A percentile compares a stretch with the other conserved stretches of the same genome.
These are phyloP conservation scores for Penicillium frequentans DNA, from an alignment of 2,329 filamentous ascomycete species.

Conservation along the genomic window DNA sequence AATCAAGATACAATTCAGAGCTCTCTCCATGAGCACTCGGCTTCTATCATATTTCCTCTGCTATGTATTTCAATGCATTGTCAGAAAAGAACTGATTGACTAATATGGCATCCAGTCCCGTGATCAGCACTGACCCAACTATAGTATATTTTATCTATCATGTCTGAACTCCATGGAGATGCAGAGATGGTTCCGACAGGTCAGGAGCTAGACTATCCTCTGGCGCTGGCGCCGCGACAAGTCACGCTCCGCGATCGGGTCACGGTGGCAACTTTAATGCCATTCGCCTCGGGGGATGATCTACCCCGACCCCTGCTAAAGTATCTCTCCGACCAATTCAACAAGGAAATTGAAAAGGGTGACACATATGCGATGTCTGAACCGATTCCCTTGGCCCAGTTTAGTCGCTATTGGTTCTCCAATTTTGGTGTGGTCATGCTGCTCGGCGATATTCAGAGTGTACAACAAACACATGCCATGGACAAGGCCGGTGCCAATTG, in stretches of 20 bases:
- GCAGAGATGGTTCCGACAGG: conserved; percentile 30
- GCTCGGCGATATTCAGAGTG: conserved; percentile 68
- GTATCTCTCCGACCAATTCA: conserved; percentile 81
- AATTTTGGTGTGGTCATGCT: conserved; percentile 89
- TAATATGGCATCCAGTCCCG: conserved; percentile 38
- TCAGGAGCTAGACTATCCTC: conserved; percentile 56
- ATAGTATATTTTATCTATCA: conserved; percentile 19
- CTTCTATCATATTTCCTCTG: neutral
- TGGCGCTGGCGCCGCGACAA: conserved; percentile 69
- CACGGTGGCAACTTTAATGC: conserved; percentile 79
- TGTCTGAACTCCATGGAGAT: conserved; percentile 41
- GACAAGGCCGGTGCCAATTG: conserved; percentile 66
- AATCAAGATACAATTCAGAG: neutral
- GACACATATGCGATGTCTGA: conserved; percentile 91
- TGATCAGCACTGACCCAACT: conserved; percentile 27
- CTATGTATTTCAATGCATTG: neutral
- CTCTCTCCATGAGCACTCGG: neutral
- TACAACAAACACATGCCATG: conserved; percentile 53
- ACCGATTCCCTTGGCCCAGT: conserved; percentile 69
- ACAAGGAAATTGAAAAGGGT: conserved; percentile 86
- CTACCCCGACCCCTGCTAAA: conserved; percentile 73
- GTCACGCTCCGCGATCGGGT: conserved; percentile 82
- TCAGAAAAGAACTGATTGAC: conserved; percentile 14
- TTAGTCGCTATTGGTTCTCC: conserved; percentile 85
- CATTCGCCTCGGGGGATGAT: conserved; percentile 73